Base-by-base conservation (phyloP, 2,329 filamentous ascomycete species). In the Colletotrichum tofieldiae region DNA sequence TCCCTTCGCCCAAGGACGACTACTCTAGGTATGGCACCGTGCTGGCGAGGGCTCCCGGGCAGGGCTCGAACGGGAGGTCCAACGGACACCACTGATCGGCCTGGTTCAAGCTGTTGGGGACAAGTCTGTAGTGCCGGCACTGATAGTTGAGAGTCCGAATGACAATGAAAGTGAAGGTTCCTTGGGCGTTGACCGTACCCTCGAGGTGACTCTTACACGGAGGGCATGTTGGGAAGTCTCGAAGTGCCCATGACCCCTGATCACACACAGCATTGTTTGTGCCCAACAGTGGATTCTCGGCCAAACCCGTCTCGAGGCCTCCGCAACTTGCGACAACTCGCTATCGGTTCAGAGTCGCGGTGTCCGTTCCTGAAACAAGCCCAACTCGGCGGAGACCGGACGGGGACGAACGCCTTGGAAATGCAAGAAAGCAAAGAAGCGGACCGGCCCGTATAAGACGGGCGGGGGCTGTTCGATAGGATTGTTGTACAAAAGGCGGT, bases 1-100 rank as follows among this genome's bases (percentile, higher is more conserved):
- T 76, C 18, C 39, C 71, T 23, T 77, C 76, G 5, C 49, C 59
- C 16, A 51, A 29, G 12, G 8, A 71, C 18, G 72, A 72, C 1
- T 74, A 76, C 52, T 78, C 76, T 0, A 75, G 73, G 59, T 72
- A 74, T 41, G 75, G 74, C n/a, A 77, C 52, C 12, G 26, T 75
- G 37, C 45, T 77, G 52, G 75, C 75, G 1, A 67, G 26, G 65
- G 49, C 65, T 39, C 59, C 49, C 49, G 35, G 51, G 8, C 49
- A 55, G 18, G 39, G 49, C 32, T 63, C 60, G 35, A 63, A 62
- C 35, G 60, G 60, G 32, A 52, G 18, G 29, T 62, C 45, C 2
- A 62, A 62, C n/a, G 45, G 16, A 9, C 16, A 52, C 45, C 32
- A 52, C n/a, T 52, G 60, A 52, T 62, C 39, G 29, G 11, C 20